These are phyloP conservation scores for Penicillium sp. DNA, from an alignment of 2,329 filamentous ascomycete species.

Conservation along the genomic window DNA sequence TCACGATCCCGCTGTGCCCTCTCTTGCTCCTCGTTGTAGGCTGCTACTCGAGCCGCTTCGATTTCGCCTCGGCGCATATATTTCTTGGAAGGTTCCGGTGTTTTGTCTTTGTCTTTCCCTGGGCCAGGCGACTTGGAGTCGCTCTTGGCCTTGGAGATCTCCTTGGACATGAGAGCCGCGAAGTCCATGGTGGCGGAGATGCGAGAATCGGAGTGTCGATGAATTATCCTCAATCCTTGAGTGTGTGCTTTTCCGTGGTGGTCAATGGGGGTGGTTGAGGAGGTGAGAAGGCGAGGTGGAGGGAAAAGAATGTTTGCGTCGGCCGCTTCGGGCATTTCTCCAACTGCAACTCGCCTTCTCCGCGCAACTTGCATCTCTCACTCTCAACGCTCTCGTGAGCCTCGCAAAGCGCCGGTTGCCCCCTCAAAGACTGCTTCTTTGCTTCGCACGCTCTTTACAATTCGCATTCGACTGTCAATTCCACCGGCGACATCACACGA, in stretches of 20 bases:
- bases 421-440: no score
- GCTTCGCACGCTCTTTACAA: no score
- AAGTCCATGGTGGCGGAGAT: conserved; percentile 82
- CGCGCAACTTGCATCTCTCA: not conserved
- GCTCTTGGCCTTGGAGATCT: conserved; percentile 81
- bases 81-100: conserved; percentile 61
- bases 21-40: conserved; percentile 82
- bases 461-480: not conserved
- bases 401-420: no score
- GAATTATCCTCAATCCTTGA: no score
- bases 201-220: no score
- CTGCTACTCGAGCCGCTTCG: conserved; percentile 78
- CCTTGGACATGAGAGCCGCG: conserved; percentile 87
- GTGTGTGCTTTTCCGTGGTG: no score
- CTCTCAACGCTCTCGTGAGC: no score
- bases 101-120: conserved; percentile 21
- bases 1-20: conserved; percentile 72
- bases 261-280: not conserved
- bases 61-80: conserved; percentile 84
- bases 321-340: not conserved
- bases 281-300: conserved; percentile 1
- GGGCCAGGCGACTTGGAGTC: conserved; percentile 30
- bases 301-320: not conserved
- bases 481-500: not conserved
- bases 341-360: not conserved